These are phyloP conservation scores for Nepenthes alata DNA, from an alignment of 179 eudicot species.

Conservation along the genomic window DNA sequence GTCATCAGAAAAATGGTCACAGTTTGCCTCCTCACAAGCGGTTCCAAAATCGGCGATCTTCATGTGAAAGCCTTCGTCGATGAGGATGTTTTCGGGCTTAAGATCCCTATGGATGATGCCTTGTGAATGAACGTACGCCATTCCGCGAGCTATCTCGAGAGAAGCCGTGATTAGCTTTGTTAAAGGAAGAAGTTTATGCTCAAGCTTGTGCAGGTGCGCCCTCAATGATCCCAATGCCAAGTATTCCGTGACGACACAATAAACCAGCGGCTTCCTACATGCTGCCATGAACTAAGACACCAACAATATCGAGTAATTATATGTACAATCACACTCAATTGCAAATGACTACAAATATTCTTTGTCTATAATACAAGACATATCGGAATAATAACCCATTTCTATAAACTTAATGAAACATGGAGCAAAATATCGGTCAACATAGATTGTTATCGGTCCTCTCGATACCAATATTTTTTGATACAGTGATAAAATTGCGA, in stretches of 20 bases:
- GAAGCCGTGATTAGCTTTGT: slow-evolving; percentile 44
- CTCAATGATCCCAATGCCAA: slow-evolving; percentile 76
- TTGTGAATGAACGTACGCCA: slow-evolving; percentile 80
- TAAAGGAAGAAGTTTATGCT: slow-evolving; percentile 43
- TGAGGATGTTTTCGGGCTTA: slow-evolving; percentile 75
- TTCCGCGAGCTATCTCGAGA: slow-evolving; percentile 71
- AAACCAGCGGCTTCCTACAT: slow-evolving; percentile 65
- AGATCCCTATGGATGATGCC: slow-evolving; percentile 85
- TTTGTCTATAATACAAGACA: no score
- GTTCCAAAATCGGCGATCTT: slow-evolving; percentile 89
- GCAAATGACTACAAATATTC: no score
- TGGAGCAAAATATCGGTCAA: no score
- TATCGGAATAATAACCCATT: no score
- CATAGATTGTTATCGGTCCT: no score
- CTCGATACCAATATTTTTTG: no score
- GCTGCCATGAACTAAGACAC: slow-evolving; percentile 61
- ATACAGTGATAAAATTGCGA: no score
- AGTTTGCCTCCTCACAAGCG: slow-evolving; percentile 67
- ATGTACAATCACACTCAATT: background rate
- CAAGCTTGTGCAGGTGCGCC: slow-evolving; percentile 73
- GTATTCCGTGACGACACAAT: slow-evolving; percentile 59
- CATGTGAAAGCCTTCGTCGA: slow-evolving; percentile 52
- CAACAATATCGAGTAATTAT: no score
- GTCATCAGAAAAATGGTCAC: slow-evolving; percentile 71
- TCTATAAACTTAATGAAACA: no score